These are phyloP conservation scores for Talaromyces albobiverticillius DNA, from an alignment of 2,329 filamentous ascomycete species.

Conservation along the genomic window DNA sequence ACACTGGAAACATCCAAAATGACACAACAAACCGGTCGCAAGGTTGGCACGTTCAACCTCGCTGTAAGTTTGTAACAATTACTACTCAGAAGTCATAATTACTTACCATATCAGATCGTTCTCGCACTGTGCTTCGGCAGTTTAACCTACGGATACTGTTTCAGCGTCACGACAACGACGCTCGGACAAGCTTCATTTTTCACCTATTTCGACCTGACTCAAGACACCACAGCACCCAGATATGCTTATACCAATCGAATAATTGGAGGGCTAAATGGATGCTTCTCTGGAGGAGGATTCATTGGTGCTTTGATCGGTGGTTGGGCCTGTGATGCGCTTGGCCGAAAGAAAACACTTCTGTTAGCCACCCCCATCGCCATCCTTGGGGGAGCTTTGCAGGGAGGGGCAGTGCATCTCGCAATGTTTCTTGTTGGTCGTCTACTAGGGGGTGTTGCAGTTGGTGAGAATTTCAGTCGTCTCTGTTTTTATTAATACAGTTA, in stretches of 20 bases:
- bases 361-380: slow-evolving; percentile 15
- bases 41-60: slow-evolving; percentile 1
- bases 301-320: slow-evolving; percentile 17
- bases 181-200: slow-evolving; percentile 9
- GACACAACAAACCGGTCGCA: no score
- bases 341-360: slow-evolving; percentile 12
- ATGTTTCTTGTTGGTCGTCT: slow-evolving; percentile 6
- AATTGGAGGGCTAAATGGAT: slow-evolving; percentile 9
- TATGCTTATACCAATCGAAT: slow-evolving; percentile 10
- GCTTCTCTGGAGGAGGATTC: slow-evolving; percentile 15
- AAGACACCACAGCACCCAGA: not conserved
- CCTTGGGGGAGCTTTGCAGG: slow-evolving; percentile 16
- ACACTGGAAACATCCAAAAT: no score
- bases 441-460: not conserved
- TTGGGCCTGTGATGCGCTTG: slow-evolving; percentile 18
- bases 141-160: slow-evolving; percentile 10
- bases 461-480: no score
- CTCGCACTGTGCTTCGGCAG: slow-evolving; percentile 3
- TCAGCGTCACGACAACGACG: slow-evolving; percentile 5
- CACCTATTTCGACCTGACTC: slow-evolving; percentile 4
- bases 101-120: slow-evolving; percentile 4
- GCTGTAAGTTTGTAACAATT: not conserved
- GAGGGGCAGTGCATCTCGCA: slow-evolving; percentile 17
- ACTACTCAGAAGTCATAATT: not conserved
- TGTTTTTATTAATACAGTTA: not conserved